phyloP scores from a whole-genome alignment of 164 flowering plant species.

The Pachysandra terminalis region DNA sequence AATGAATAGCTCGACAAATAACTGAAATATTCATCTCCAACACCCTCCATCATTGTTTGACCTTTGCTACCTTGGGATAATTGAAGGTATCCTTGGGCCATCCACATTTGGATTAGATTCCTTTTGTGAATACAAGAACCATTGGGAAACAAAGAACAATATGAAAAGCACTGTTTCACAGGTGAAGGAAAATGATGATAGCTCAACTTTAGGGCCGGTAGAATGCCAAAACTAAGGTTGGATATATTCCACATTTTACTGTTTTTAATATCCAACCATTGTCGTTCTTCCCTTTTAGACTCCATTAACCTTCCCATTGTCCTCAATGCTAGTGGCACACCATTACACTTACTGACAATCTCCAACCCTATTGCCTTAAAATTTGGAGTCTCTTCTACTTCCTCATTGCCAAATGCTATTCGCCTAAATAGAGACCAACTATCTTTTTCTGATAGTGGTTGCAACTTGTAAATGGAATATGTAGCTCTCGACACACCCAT shows the following conservation, averaged over 20 bases:
- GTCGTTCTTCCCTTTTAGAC: not conserved
- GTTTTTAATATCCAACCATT: not conserved
- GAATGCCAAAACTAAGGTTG: not conserved
- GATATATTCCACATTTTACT: conserved; percentile 8
- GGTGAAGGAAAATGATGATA: conserved; percentile 11
- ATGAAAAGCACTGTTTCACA: conserved; percentile 19
- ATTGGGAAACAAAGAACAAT: conserved; percentile 16
- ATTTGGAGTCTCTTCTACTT: not conserved
- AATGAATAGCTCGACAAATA: conserved; percentile 1
- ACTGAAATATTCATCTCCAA: conserved; percentile 2
- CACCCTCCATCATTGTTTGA: conserved; percentile 20
- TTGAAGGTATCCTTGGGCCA: conserved; percentile 17
- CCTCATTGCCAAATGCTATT: conserved; percentile 1
- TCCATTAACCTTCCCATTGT: conserved; percentile 10
- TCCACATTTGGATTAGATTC: conserved; percentile 10
- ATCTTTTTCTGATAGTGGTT: conserved; percentile 9
- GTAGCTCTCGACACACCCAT: no score
- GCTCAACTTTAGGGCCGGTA: conserved; percentile 13
- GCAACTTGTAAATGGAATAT: not conserved
- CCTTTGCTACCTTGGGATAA: not conserved
- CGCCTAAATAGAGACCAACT: conserved; percentile 15
- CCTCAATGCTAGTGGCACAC: conserved; percentile 21
- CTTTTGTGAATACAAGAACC: not conserved
- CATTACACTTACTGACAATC: conserved; percentile 13
- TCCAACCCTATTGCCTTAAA: not conserved